phyloP scores from a whole-genome alignment of 106 monocot species.

The Dendrobium officinale region DNA sequence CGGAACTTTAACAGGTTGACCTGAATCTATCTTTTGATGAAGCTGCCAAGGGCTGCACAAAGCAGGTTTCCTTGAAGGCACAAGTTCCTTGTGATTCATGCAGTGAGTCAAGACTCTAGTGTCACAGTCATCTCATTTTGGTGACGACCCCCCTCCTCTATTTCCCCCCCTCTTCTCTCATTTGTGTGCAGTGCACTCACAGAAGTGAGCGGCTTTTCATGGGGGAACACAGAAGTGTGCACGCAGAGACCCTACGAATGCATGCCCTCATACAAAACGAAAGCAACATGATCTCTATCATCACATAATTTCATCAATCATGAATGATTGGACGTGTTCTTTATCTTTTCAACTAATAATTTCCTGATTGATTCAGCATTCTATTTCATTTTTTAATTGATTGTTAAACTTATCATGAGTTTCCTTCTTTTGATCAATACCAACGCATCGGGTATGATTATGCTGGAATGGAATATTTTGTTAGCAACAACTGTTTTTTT shows the following conservation, averaged over 20 bases:
- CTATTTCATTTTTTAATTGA: background rate
- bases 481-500: background rate
- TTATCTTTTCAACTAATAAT: background rate
- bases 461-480: background rate
- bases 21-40: slow-evolving; percentile 51
- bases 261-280: background rate
- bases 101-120: slow-evolving; percentile 33
- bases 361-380: background rate
- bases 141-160: background rate
- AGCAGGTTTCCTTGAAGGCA: slow-evolving; percentile 43
- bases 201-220: background rate
- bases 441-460: background rate
- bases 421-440: background rate
- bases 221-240: background rate
- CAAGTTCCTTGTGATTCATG: slow-evolving; percentile 47
- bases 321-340: background rate
- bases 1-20: slow-evolving; percentile 34
- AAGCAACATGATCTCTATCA: background rate
- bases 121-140: background rate
- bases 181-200: background rate
- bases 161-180: background rate
- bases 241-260: background rate
- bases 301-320: background rate
- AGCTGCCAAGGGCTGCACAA: slow-evolving; percentile 60
- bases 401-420: background rate